Base-by-base conservation (phyloP, 108 stramenopile genomes). In the Hondaea fermentalgiana region DNA sequence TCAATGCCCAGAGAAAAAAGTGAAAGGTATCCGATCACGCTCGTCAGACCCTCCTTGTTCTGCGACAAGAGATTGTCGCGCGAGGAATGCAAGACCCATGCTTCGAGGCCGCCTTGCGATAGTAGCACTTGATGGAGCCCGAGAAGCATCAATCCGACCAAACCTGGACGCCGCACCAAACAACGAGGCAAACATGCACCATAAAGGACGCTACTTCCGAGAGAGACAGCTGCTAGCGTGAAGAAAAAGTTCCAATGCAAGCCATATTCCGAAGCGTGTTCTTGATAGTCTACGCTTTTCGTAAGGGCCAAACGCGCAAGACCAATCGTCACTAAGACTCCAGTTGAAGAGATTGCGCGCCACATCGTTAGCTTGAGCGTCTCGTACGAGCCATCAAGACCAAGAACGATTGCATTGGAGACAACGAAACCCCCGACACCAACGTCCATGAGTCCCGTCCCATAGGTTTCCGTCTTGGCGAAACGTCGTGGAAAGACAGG, bases 181-280 rank as follows among this genome's bases (percentile, higher is more conserved):
- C 19, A 25, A 16, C 25, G 8, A 6, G 76, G 76, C 25, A 47
- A 3, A 12, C 44, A 16, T 12, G 10, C 19, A 16, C 45, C 51
- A 12, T n/a, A 53, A 12, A 83, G 12, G 45, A 83, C 43, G 3
- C 51, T 47, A 2, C 49, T 83, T 25, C 45, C 45, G 49, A 83
- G 51, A 53, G 76, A 53, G 45, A 83, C 76, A 12, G 76, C 76
- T 6, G 59, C 87, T 5, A 94, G 90, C n/a, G 99, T 98, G 87
- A 97, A 97, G 93, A 99, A 99, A 92, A 98, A 99, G 88, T 99
- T 99, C 99, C 99, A 99, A 92, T 98, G 98, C 14, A 97, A 94
- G 44, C 99, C 99, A 90, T 99, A 99, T 89, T 99, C 99, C 4
- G 96, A 94, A 5, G 97, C 97, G 88, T 98, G 98, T 89, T 93